Percentiles rank a stretch among this genome's conserved stretches.
These are phyloP conservation scores for Gossypium davidsonii DNA, from an alignment of 441 rosid species.

Conservation along the genomic window DNA sequence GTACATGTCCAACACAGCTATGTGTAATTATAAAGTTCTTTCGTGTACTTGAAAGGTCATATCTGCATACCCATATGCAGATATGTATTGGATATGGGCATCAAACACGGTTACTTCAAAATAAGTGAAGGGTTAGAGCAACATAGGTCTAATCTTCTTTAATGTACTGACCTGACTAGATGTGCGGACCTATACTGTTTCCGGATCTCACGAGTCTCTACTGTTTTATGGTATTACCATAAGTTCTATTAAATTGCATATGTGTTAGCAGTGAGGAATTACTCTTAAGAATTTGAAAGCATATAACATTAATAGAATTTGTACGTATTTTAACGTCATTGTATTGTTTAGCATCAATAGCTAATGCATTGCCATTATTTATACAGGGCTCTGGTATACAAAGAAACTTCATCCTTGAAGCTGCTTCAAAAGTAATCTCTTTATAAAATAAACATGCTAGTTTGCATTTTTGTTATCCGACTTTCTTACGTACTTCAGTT, in stretches of 20 bases:
- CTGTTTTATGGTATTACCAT: neutral
- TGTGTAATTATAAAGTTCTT: neutral
- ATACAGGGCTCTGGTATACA: constrained; percentile 62
- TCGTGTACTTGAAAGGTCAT: neutral
- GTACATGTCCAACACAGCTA: neutral
- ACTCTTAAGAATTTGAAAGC: neutral
- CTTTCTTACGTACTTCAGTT: neutral
- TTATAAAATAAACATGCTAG: neutral
- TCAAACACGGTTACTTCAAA: neutral
- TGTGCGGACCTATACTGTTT: neutral
- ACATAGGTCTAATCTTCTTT: neutral
- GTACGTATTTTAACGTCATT: neutral
- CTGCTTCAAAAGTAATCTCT: constrained; percentile 48
- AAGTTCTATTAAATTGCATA: neutral
- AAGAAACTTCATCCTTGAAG: constrained; percentile 50
- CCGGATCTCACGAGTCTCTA: neutral
- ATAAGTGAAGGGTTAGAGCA: neutral
- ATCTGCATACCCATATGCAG: neutral
- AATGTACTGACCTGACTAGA: neutral
- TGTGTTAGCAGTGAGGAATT: neutral
- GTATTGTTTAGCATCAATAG: neutral
- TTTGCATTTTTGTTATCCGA: neutral
- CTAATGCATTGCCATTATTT: neutral
- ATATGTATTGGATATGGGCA: neutral
- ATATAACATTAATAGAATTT: neutral